Evolutionary conservation across 495 filamentous ascomycete genomes (phyloP).

Genomic region (Trichocladium uniseriatum): DNA sequence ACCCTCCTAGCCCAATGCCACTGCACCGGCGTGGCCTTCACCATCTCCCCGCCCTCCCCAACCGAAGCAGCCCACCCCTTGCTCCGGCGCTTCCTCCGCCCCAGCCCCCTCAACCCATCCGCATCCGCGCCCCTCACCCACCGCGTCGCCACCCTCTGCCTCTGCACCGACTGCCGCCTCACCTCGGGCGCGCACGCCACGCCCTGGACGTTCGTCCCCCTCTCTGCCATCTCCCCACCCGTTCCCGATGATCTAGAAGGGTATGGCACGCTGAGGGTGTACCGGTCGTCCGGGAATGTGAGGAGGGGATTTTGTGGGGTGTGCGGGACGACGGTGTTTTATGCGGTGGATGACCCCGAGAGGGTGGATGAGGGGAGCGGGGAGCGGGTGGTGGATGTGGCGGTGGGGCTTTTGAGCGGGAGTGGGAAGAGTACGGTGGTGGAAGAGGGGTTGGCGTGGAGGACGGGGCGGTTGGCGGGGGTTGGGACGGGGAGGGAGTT

Average conservation of each 20-base stretch:
- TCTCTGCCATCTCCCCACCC: slow-evolving; percentile 36
- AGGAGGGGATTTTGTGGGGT: slow-evolving; percentile 50
- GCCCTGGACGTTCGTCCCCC: slow-evolving; percentile 55
- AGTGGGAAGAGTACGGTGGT: slow-evolving; percentile 42
- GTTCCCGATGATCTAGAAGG: slow-evolving; percentile 30
- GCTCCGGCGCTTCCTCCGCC: slow-evolving; percentile 11
- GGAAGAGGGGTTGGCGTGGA: slow-evolving; percentile 33
- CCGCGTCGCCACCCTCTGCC: slow-evolving; percentile 52
- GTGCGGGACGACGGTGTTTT: slow-evolving; percentile 57
- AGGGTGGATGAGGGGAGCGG: neutral
- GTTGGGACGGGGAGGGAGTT: slow-evolving; percentile 10
- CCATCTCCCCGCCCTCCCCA: slow-evolving; percentile 27
- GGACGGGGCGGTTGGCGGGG: slow-evolving; percentile 19
- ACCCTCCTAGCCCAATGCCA: slow-evolving; percentile 31
- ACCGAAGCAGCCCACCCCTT: slow-evolving; percentile 3
- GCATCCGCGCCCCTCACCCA: slow-evolving; percentile 19
- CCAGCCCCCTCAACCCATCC: neutral
- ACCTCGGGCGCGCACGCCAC: slow-evolving; percentile 51
- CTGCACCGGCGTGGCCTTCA: slow-evolving; percentile 39
- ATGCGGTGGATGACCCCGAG: slow-evolving; percentile 2
- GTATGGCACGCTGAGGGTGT: slow-evolving; percentile 44
- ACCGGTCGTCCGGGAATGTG: slow-evolving; percentile 42
- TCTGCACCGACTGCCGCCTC: slow-evolving; percentile 50
- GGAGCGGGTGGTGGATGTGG: slow-evolving; percentile 39
- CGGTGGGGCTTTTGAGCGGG: slow-evolving; percentile 44